A percentile compares a stretch with the other conserved stretches of the same genome.
These are phyloP conservation scores for Asterophora lycoperdoides DNA, from an alignment of 768 basidiomycete genomes.

Conservation along the genomic window DNA sequence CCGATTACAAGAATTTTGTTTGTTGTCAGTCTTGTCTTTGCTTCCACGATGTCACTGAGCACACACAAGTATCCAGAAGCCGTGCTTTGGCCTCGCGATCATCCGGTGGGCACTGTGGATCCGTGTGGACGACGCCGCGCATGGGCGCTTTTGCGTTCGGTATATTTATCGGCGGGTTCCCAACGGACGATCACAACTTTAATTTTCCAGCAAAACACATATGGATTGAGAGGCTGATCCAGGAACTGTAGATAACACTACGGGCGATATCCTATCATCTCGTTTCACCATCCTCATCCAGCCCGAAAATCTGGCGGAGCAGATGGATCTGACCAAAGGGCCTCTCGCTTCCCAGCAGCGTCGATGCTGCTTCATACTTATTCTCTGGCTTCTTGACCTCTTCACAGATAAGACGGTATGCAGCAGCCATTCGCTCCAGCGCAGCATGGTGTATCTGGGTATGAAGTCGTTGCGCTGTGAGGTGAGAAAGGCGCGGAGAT, in stretches of 20 bases:
- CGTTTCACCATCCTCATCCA: constrained; percentile 40
- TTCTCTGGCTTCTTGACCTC: constrained; percentile 73
- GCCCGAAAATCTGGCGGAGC: constrained; percentile 74
- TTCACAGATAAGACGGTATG: constrained; percentile 73
- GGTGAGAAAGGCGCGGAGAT: constrained; percentile 71
- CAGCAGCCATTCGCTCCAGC: constrained; percentile 58
- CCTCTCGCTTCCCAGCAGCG: constrained; percentile 75
- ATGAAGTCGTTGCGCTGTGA: constrained; percentile 65
- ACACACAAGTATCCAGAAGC: too few species aligned
- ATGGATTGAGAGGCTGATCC: background rate
- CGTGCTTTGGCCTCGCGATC: too few species aligned
- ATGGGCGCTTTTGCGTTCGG: too few species aligned
- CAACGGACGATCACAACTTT: too few species aligned
- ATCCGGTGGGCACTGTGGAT: too few species aligned
- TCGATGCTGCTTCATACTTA: constrained; percentile 87
- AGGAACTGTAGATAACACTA: background rate
- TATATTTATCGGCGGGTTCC: too few species aligned
- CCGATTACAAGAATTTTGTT: too few species aligned
- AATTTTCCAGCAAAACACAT: background rate
- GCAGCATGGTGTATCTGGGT: constrained; percentile 73
- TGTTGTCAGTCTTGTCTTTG: too few species aligned
- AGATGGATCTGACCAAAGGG: constrained; percentile 77
- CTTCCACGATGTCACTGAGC: too few species aligned
- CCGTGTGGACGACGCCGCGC: too few species aligned
- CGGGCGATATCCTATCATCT: background rate